A percentile compares a stretch with the other conserved stretches of the same genome.
Conservation (phyloP, 192 early-diverging fungal genomes). For the Tieghemiomyces parasiticus region DNA sequence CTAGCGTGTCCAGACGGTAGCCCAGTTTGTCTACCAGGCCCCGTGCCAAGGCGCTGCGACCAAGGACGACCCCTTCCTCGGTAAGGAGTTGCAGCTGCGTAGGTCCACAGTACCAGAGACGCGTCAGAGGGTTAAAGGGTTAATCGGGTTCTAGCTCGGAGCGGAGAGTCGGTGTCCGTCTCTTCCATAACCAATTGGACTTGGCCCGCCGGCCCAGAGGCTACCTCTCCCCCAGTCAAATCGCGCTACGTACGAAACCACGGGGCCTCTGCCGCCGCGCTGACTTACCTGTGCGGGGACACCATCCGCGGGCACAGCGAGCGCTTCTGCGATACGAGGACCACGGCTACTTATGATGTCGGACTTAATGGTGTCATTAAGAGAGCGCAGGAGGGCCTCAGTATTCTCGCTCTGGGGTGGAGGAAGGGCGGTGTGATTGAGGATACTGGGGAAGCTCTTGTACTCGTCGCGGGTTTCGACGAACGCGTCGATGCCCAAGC, state of each 20-base stretch:
- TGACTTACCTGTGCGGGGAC: slow-evolving; percentile 24
- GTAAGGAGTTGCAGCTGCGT: too few relatives aligned
- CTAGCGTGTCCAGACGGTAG: slow-evolving; percentile 29
- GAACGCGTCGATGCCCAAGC: slow-evolving; percentile 35
- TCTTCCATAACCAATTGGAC: too few relatives aligned
- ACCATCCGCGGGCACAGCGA: background rate
- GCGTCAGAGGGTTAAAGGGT: too few relatives aligned
- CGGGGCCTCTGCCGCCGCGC: too few relatives aligned
- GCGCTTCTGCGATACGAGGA: slow-evolving; percentile 10
- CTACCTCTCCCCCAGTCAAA: too few relatives aligned
- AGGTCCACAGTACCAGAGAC: too few relatives aligned
- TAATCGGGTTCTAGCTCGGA: too few relatives aligned
- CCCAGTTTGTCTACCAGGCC: slow-evolving; percentile 36
- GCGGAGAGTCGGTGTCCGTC: too few relatives aligned
- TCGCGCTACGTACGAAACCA: too few relatives aligned
- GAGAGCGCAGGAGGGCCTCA: slow-evolving; percentile 26
- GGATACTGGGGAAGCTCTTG: slow-evolving; percentile 35
- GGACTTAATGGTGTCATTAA: slow-evolving; percentile 34
- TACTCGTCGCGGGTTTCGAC: slow-evolving; percentile 40
- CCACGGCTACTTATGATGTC: slow-evolving; percentile 32
- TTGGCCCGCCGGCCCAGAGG: too few relatives aligned
- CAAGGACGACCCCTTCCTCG: slow-evolving; percentile 37
- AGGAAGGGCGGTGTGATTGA: slow-evolving; percentile 33
- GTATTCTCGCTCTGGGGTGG: slow-evolving; percentile 40
- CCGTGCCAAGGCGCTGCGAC: slow-evolving; percentile 25